These are phyloP conservation scores for Tulasnella sp. DNA, from an alignment of 768 basidiomycete genomes.

Conservation along the genomic window DNA sequence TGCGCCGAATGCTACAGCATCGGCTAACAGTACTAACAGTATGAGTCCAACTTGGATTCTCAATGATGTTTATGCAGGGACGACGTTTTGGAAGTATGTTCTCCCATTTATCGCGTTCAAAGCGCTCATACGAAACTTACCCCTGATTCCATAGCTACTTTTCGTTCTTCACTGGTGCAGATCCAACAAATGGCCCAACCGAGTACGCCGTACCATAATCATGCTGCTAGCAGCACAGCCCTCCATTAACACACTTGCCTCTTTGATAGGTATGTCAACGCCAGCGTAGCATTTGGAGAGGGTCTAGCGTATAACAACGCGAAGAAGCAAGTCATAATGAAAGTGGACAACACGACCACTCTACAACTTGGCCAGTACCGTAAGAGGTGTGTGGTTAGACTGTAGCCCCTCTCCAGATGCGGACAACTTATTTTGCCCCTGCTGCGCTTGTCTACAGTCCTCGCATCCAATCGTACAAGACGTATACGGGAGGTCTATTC, in stretches of 20 bases:
- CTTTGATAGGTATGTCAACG: slow-evolving; percentile 14
- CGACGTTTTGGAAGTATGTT: slow-evolving; percentile 16
- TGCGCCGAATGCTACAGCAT: not conserved
- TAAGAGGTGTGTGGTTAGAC: slow-evolving; percentile 7
- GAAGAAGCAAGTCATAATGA: slow-evolving; percentile 14
- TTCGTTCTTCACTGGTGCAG: slow-evolving; percentile 7
- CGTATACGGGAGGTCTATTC: slow-evolving; percentile 17
- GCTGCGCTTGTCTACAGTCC: slow-evolving; percentile 1
- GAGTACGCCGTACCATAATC: not conserved
- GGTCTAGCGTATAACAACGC: slow-evolving; percentile 11
- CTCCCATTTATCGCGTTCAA: not conserved
- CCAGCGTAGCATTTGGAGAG: not conserved
- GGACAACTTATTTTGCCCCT: not conserved
- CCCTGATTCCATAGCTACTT: slow-evolving; percentile 8
- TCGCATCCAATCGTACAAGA: slow-evolving; percentile 14
- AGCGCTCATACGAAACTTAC: not conserved
- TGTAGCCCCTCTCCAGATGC: not conserved
- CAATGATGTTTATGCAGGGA: slow-evolving; percentile 7
- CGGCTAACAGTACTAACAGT: not conserved
- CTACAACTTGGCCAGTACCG: slow-evolving; percentile 7
- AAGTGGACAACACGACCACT: slow-evolving; percentile 12
- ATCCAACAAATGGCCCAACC: slow-evolving; percentile 17
- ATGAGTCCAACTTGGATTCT: slow-evolving; percentile 4
- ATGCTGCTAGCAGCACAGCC: not conserved
- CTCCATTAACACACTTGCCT: not conserved